Percentiles rank a stretch among this genome's conserved stretches.
Conservation (phyloP, 2,329 filamentous ascomycete species). For the Neofusicoccum kwambonambiense region DNA sequence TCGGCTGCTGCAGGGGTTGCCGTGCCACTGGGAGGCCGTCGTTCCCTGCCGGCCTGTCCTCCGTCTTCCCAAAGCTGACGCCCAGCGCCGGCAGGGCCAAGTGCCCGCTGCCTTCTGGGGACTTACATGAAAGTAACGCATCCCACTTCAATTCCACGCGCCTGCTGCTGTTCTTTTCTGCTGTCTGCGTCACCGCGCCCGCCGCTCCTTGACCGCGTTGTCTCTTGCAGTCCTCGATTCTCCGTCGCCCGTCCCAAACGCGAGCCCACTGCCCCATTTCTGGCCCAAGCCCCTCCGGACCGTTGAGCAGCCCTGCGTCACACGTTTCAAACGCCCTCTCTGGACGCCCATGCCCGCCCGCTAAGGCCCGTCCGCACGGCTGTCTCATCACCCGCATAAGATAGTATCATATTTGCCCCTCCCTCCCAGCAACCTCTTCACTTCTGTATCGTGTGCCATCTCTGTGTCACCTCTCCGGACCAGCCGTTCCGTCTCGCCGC, state of each 20-base stretch:
- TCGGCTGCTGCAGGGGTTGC: slow-evolving; percentile 10
- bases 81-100: not conserved
- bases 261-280: not conserved
- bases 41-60: slow-evolving; percentile 10
- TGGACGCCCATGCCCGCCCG: not conserved
- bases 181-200: not conserved
- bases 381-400: slow-evolving; percentile 32
- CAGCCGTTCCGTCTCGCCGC: not conserved
- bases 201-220: not conserved
- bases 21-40: slow-evolving; percentile 8
- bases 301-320: slow-evolving; percentile 4
- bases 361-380: not conserved
- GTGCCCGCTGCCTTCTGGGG: not conserved
- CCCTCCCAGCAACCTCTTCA: slow-evolving; percentile 7
- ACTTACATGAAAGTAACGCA: slow-evolving; percentile 6
- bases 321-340: slow-evolving; percentile 12
- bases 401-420: slow-evolving; percentile 23
- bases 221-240: no score
- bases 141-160: not conserved
- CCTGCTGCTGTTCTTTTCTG: not conserved
- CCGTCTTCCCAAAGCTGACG: slow-evolving; percentile 17
- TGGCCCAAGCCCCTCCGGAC: not conserved
- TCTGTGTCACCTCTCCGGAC: not conserved
- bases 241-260: not conserved
- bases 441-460: slow-evolving; percentile 8